Evolutionary conservation across 2,329 filamentous ascomycete species (phyloP).

Genomic region (Thyridium curvatum): DNA sequence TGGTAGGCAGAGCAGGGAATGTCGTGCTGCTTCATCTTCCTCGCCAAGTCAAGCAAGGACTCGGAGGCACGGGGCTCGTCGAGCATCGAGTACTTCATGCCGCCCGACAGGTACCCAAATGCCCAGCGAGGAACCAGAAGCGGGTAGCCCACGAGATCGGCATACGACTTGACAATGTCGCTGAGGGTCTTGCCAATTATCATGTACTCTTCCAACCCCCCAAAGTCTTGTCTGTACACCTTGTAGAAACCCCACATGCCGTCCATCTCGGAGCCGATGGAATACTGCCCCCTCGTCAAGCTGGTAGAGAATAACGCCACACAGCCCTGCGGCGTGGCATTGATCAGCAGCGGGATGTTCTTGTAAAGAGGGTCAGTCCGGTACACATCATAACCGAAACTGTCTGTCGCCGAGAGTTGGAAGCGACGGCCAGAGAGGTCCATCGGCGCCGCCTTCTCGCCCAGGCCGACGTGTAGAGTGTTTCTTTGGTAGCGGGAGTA

Average conservation of each 20-base stretch:
- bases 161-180: constrained; percentile 61
- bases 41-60: constrained; percentile 53
- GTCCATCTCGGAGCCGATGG: constrained; percentile 66
- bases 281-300: constrained; percentile 58
- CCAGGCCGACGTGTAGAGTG: constrained; percentile 61
- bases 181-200: constrained; percentile 60
- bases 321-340: constrained; percentile 56
- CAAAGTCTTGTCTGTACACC: constrained; percentile 65
- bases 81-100: constrained; percentile 46
- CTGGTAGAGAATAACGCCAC: constrained; percentile 63
- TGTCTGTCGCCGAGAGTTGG: constrained; percentile 61
- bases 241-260: constrained; percentile 72
- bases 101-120: constrained; percentile 67
- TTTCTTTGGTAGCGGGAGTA: constrained; percentile 53
- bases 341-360: constrained; percentile 67
- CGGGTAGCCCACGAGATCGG: constrained; percentile 62
- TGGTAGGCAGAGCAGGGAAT: constrained; percentile 68
- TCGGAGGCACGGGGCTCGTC: constrained; percentile 48
- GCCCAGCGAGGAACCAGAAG: constrained; percentile 65
- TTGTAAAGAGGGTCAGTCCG: constrained; percentile 70
- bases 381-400: constrained; percentile 67
- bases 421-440: constrained; percentile 62
- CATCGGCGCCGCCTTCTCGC: constrained; percentile 69
- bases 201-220: constrained; percentile 65
- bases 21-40: constrained; percentile 54